phyloP scores from a whole-genome alignment of 2,329 filamentous ascomycete species.

The Talaromyces sp. region DNA sequence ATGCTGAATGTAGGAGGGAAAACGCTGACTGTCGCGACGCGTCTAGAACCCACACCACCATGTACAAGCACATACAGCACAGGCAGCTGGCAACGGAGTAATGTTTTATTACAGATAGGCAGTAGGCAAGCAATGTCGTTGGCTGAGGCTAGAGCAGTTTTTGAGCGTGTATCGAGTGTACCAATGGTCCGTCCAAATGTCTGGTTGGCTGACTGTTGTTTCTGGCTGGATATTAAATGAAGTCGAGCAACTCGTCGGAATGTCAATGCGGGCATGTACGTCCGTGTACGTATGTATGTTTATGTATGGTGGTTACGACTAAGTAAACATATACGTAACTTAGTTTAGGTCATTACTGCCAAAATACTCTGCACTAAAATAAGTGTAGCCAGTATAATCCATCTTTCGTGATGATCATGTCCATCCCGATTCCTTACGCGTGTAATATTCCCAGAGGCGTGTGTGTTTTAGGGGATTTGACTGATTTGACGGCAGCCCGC shows the following conservation, averaged over 20 bases:
- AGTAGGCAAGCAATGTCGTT: not conserved
- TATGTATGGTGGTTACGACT: not conserved
- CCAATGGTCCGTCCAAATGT: not conserved
- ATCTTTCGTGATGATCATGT: not conserved
- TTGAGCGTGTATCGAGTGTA: not conserved
- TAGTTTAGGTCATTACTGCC: not conserved
- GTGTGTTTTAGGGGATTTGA: not conserved
- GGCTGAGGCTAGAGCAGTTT: not conserved
- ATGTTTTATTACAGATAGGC: not conserved
- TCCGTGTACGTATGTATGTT: not conserved
- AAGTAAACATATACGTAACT: not conserved
- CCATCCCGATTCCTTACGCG: not conserved
- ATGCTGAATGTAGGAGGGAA: not conserved
- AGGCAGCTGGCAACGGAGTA: not conserved
- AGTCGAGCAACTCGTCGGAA: not conserved
- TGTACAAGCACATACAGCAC: not conserved
- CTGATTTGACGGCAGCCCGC: not conserved
- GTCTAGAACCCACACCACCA: constrained; percentile 5
- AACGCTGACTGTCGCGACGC: not conserved
- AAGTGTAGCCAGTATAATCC: not conserved
- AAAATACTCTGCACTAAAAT: not conserved
- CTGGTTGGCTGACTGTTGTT: not conserved
- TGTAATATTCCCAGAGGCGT: not conserved
- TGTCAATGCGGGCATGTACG: constrained; percentile 6
- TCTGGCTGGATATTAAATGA: not conserved